A percentile compares a stretch with the other conserved stretches of the same genome.
Conservation (phyloP, 2,329 filamentous ascomycete genomes). For the Volutella citrinella region DNA sequence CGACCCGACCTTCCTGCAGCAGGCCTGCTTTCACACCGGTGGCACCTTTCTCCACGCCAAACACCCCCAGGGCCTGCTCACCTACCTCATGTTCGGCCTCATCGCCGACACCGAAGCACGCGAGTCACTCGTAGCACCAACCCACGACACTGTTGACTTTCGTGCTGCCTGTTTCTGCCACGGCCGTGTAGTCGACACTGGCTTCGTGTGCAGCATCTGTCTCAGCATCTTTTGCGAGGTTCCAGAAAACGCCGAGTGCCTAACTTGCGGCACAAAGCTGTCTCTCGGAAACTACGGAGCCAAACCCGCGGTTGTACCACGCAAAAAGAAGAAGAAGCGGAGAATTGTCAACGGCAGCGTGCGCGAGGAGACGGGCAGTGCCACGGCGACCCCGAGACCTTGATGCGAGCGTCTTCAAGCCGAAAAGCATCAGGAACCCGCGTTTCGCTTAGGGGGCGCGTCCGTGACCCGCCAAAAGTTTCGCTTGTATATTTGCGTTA, state of each 20-base stretch:
- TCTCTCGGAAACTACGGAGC: constrained; percentile 73
- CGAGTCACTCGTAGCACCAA: constrained; percentile 70
- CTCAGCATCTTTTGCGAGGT: constrained; percentile 85
- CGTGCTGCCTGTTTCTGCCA: constrained; percentile 98
- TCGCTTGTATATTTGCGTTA: too few species aligned
- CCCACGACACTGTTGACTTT: constrained; percentile 87
- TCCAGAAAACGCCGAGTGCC: constrained; percentile 62
- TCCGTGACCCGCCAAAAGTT: too few species aligned
- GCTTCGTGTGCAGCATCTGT: constrained; percentile 95
- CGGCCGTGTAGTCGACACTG: constrained; percentile 82
- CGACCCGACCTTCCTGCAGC: constrained; percentile 88
- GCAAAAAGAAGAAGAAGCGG: constrained; percentile 76
- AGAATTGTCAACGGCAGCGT: constrained; percentile 51
- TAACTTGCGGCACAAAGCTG: constrained; percentile 80
- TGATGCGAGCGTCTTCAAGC: constrained; percentile 20
- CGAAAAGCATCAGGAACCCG: too few species aligned
- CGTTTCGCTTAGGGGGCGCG: too few species aligned
- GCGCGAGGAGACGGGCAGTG: constrained; percentile 57
- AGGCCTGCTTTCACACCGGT: constrained; percentile 67
- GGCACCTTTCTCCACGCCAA: constrained; percentile 53
- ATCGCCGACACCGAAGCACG: constrained; percentile 61
- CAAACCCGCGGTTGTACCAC: constrained; percentile 71
- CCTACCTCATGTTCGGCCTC: constrained; percentile 94
- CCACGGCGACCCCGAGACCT: constrained; percentile 56
- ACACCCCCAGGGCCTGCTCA: constrained; percentile 70